phyloP scores from a whole-genome alignment of 2,329 filamentous ascomycete genomes.

The Colletotrichum filicis region DNA sequence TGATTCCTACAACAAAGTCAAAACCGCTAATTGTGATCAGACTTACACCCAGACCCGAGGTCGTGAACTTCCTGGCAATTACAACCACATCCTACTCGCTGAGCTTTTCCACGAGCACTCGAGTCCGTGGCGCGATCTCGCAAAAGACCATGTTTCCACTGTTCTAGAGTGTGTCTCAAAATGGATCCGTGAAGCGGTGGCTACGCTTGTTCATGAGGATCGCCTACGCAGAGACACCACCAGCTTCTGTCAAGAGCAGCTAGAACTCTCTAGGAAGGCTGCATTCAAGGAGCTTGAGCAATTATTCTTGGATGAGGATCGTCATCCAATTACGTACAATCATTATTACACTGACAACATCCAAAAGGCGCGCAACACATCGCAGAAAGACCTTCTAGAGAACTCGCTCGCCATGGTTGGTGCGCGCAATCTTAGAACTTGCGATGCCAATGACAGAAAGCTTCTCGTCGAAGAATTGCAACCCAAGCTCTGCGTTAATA shows the following conservation, averaged over 20 bases:
- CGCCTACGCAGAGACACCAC: background rate
- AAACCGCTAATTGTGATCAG: background rate
- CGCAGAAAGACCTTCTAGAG: background rate
- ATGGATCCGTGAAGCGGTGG: conserved; percentile 5
- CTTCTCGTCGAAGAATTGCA: background rate
- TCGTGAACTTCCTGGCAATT: conserved; percentile 69
- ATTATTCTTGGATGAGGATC: conserved; percentile 1
- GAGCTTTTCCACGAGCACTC: conserved; percentile 72
- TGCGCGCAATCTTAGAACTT: accelerated
- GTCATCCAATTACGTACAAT: conserved; percentile 67
- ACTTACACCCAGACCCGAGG: conserved; percentile 7
- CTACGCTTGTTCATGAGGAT: background rate
- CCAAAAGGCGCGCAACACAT: conserved; percentile 39
- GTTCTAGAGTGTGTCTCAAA: background rate
- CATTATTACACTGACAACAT: conserved; percentile 55
- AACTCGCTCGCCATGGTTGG: background rate
- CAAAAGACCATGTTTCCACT: background rate
- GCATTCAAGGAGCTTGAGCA: conserved; percentile 11
- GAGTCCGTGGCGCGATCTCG: conserved; percentile 55
- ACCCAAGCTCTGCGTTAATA: conserved; percentile 5
- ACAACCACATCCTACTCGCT: conserved; percentile 67
- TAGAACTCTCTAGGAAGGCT: background rate
- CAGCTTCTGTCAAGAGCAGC: background rate
- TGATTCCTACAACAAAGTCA: background rate
- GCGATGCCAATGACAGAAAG: background rate